Evolutionary conservation across 345 rosid species (phyloP).

Genomic region (Populus pruinosa): DNA sequence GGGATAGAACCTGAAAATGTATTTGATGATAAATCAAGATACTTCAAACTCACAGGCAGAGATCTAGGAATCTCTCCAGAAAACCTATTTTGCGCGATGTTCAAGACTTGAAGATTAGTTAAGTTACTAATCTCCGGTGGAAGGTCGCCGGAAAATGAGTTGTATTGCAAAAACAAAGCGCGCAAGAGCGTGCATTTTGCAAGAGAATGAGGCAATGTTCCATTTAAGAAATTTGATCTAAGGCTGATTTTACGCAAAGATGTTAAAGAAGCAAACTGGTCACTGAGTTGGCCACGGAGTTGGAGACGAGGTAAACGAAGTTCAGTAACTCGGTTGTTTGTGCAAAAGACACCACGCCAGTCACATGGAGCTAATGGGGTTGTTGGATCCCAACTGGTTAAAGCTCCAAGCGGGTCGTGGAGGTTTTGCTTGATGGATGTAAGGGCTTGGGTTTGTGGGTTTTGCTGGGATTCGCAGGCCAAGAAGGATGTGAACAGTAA

Average conservation of each 20-base stretch:
- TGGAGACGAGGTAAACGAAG: constrained; percentile 75
- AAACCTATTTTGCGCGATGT: constrained; percentile 64
- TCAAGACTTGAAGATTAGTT: constrained; percentile 50
- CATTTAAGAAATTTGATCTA: constrained; percentile 69
- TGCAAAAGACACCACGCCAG: constrained; percentile 79
- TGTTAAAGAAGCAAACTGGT: constrained; percentile 46
- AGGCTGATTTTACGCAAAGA: constrained; percentile 66
- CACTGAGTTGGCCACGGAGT: constrained; percentile 65
- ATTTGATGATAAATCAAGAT: constrained; percentile 73
- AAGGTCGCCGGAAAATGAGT: constrained; percentile 72
- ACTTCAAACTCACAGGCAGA: constrained; percentile 48
- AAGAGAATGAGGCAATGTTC: constrained; percentile 68
- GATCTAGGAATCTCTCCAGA: constrained; percentile 56
- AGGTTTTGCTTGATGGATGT: constrained; percentile 65
- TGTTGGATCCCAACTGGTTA: constrained; percentile 70
- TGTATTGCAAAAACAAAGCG: constrained; percentile 71
- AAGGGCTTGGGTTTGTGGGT: constrained; percentile 61
- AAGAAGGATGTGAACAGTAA: constrained; percentile 20
- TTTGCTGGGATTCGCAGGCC: constrained; percentile 18
- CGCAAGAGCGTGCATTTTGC: constrained; percentile 68
- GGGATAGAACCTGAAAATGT: constrained; percentile 64
- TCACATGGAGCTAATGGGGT: constrained; percentile 80
- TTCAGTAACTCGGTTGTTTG: constrained; percentile 54
- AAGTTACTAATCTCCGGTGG: constrained; percentile 59
- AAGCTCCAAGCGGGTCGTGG: constrained; percentile 71